Evolutionary conservation across 2,329 filamentous ascomycete species (phyloP), one percentile per base, ranked within the genome.

Genomic region (Calonectria honghensis): DNA sequence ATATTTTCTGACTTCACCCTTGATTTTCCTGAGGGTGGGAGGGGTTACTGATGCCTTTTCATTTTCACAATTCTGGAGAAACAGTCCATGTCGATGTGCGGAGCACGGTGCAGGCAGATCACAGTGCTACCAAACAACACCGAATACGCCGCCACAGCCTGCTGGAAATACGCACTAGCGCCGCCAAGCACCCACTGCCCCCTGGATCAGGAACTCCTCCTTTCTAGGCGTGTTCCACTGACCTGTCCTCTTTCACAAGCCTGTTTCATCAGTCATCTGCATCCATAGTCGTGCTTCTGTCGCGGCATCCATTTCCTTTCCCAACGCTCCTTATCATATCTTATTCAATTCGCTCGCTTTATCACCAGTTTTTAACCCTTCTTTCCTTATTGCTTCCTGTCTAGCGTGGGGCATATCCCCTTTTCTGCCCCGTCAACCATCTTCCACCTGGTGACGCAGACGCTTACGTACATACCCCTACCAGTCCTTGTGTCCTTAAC

Each of bases 161-260:
- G 51, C 41, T 51, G 61, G 52, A 75, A 70, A 75, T 35, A 16
- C 41, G 27, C 39, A 13, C 61, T 65, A 65, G 61, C 41, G 61
- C 61, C 29, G 61, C 39, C 27, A 65, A 48, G 39, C 39, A 65
- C 41, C 61, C 41, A 29, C 41, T 39, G 16, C 61, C 16, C 39
- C 79, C 78, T 75, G 72, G 75, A 68, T 69, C 69, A 75, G 63
- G 64, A 76, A 76, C 78, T 76, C 31, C 69, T 65, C 73, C 69
- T 48, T 29, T 76, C 74, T 57, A 59, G 59, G 61, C 50, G 74
- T 48, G 74, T 48, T 52, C 45, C 71, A 74, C 77, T 80, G 77
- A 79, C 75, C 74, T 80, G 79, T 80, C 77, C 79, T 80, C 77
- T 80, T 72, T 39, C n/a, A 20, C 31, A 41, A 41, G 59, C 73